Conservation (phyloP, 768 basidiomycete species). For the Pleurotus ostreatus region DNA sequence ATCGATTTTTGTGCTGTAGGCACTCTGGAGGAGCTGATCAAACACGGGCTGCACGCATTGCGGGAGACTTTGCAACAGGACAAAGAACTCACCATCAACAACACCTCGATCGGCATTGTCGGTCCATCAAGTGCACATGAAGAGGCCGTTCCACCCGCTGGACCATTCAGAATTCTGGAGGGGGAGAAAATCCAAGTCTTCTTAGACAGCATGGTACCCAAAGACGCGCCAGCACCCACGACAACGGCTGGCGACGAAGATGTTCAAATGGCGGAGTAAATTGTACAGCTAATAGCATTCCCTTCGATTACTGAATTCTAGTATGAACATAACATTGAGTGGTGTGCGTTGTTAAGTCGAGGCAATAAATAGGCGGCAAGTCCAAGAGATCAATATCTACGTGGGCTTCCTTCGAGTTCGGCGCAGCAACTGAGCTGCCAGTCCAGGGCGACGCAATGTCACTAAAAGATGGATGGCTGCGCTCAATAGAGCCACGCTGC, state of each 20-base stretch:
- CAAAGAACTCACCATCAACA: slow-evolving; percentile 89
- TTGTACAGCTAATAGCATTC: neutral
- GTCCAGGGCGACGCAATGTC: slow-evolving; percentile 64
- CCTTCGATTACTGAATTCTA: too few species aligned
- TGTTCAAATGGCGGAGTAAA: slow-evolving; percentile 79
- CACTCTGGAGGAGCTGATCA: slow-evolving; percentile 81
- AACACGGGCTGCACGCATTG: slow-evolving; percentile 91
- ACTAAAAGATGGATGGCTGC: slow-evolving; percentile 76
- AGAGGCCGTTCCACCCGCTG: slow-evolving; percentile 42
- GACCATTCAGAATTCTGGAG: slow-evolving; percentile 84
- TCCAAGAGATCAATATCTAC: slow-evolving; percentile 6
- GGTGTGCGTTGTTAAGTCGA: slow-evolving; percentile 1
- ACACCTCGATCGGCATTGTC: slow-evolving; percentile 93
- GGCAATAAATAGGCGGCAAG: neutral
- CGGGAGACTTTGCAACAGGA: slow-evolving; percentile 98
- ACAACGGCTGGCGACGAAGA: slow-evolving; percentile 58
- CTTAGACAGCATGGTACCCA: slow-evolving; percentile 74
- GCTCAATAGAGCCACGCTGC: slow-evolving; percentile 84
- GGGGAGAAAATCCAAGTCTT: slow-evolving; percentile 73
- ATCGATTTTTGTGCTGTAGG: slow-evolving; percentile 36
- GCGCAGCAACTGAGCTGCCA: slow-evolving; percentile 57
- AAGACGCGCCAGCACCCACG: slow-evolving; percentile 35
- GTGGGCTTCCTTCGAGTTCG: slow-evolving; percentile 18
- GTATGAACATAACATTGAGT: slow-evolving; percentile 5
- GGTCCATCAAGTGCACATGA: slow-evolving; percentile 68